Evolutionary conservation across 345 rosid species (phyloP).

Genomic region (Mercurialis annua): DNA sequence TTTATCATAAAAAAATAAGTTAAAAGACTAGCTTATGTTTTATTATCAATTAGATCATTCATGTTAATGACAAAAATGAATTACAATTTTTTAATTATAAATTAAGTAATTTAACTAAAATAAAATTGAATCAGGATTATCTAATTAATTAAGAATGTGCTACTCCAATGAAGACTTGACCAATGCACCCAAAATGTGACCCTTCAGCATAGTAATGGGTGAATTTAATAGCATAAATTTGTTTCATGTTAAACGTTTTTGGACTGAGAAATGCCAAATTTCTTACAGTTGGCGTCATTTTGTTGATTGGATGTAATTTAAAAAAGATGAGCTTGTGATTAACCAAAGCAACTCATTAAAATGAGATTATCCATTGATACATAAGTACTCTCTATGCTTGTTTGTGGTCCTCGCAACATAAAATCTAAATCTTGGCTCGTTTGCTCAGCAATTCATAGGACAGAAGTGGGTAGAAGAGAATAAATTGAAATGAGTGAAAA

Average conservation of each 20-base stretch:
- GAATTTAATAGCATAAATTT: not conserved
- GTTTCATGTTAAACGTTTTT: not conserved
- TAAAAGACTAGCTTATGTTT: too few relatives aligned
- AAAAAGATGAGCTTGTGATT: slow-evolving; percentile 13
- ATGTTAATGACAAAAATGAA: too few relatives aligned
- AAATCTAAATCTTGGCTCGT: slow-evolving; percentile 16
- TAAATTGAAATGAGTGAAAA: slow-evolving; percentile 4
- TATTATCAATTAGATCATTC: too few relatives aligned
- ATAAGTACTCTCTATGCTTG: not conserved
- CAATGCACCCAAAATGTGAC: not conserved
- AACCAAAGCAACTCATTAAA: too few relatives aligned
- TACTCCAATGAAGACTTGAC: too few relatives aligned
- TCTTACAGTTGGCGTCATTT: not conserved
- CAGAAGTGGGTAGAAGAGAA: not conserved
- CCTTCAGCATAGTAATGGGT: too few relatives aligned
- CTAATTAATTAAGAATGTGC: too few relatives aligned
- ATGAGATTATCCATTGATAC: too few relatives aligned
- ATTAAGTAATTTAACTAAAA: too few relatives aligned
- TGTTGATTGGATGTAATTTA: slow-evolving; percentile 1
- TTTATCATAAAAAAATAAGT: too few relatives aligned
- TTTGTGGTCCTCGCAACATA: slow-evolving; percentile 12
- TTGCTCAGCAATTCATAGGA: not conserved
- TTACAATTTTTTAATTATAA: too few relatives aligned
- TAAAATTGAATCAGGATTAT: too few relatives aligned
- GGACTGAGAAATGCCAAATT: not conserved